These are phyloP conservation scores for Flagelloscypha sp. DNA, from an alignment of 768 basidiomycete species.

Conservation along the genomic window DNA sequence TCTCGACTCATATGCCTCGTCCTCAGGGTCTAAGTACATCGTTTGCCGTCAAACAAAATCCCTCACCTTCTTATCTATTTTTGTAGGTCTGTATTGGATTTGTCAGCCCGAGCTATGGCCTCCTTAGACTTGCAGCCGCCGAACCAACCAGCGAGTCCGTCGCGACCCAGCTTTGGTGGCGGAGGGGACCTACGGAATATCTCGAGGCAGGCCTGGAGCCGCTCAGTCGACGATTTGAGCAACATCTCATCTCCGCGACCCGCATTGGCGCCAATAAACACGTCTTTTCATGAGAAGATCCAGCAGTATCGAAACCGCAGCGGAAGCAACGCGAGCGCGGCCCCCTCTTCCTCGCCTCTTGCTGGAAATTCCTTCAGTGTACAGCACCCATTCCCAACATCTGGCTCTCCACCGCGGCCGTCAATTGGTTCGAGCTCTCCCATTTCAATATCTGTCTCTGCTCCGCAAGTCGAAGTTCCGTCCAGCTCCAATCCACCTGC, in stretches of 20 bases:
- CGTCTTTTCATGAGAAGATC: conserved; percentile 52
- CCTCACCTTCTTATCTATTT: conserved; percentile 15
- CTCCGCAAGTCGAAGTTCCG: conserved; percentile 29
- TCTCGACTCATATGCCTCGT: conserved; percentile 39
- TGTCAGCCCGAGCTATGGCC: conserved; percentile 35
- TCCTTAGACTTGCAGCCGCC: no score
- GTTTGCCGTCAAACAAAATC: background rate
- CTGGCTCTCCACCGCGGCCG: conserved; percentile 22
- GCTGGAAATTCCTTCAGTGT: conserved; percentile 24
- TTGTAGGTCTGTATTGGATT: conserved; percentile 57
- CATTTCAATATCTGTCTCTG: conserved; percentile 43
- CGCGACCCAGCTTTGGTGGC: conserved; percentile 21
- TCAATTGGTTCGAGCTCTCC: conserved; percentile 9
- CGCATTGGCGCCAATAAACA: conserved; percentile 28
- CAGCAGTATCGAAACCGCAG: conserved; percentile 58
- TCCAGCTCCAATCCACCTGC: conserved; percentile 11
- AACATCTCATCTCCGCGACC: conserved; percentile 33
- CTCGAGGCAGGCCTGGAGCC: conserved; percentile 70
- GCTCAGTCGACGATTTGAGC: conserved; percentile 71
- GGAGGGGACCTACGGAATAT: conserved; percentile 64
- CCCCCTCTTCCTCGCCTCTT: conserved; percentile 23
- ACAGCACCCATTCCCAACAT: conserved; percentile 37
- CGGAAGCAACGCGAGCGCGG: conserved; percentile 43
- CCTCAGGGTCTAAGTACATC: background rate
- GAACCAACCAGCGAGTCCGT: conserved; percentile 23